Evolutionary conservation across 192 early-diverging fungal species (phyloP).

Genomic region (Linnemannia exigua): DNA sequence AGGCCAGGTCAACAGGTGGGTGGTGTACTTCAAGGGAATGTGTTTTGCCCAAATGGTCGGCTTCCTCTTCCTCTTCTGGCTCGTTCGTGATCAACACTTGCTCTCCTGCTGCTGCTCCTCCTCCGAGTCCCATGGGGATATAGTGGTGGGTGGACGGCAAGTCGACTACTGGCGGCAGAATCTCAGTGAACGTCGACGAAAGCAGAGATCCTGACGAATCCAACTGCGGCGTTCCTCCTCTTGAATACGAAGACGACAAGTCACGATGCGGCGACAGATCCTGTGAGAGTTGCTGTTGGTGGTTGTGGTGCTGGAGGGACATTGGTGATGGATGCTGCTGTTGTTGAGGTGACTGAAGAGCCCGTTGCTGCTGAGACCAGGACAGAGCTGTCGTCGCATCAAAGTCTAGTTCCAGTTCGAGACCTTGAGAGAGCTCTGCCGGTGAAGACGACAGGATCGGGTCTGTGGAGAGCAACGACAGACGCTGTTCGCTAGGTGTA

Average conservation of each 20-base stretch:
- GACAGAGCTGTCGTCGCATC: conserved; percentile 19
- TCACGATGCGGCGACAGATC: neutral
- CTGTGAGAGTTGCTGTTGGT: conserved; percentile 14
- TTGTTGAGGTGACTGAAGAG: conserved; percentile 20
- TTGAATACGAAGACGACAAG: conserved; percentile 1
- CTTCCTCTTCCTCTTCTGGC: neutral
- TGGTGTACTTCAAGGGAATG: neutral
- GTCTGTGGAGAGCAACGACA: conserved; percentile 23
- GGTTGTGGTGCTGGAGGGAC: neutral
- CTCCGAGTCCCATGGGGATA: conserved; percentile 36
- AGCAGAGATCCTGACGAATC: conserved; percentile 20
- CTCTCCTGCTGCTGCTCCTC: neutral
- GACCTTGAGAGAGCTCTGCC: conserved; percentile 25
- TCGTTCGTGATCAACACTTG: neutral
- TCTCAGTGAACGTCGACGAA: conserved; percentile 28
- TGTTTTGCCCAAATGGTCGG: neutral
- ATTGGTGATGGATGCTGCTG: conserved; percentile 4
- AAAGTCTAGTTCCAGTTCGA: conserved; percentile 34
- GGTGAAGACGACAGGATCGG: conserved; percentile 41
- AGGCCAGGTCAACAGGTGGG: neutral
- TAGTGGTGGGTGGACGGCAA: conserved; percentile 22
- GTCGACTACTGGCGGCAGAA: conserved; percentile 8
- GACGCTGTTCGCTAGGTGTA: conserved; percentile 15
- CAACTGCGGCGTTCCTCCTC: conserved; percentile 32
- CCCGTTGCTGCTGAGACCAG: conserved; percentile 29